phyloP scores from a whole-genome alignment of 2,329 filamentous ascomycete genomes.

The Grosmannia clavigera region DNA sequence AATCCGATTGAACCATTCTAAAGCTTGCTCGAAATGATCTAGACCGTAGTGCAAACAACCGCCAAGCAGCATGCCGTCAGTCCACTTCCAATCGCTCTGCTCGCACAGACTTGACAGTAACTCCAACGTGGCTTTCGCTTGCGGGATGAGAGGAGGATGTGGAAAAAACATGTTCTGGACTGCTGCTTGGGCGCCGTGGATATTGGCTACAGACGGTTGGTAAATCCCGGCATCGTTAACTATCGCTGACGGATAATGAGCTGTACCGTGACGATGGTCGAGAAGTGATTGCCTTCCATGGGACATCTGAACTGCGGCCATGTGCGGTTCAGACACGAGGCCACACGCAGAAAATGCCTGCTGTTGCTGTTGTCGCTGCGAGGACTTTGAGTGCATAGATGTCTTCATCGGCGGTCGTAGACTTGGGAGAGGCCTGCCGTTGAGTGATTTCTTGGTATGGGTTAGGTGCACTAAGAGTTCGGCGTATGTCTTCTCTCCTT shows the following conservation, averaged over 20 bases:
- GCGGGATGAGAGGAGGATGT: constrained; percentile 22
- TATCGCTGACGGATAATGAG: background rate
- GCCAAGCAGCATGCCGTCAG: constrained; percentile 81
- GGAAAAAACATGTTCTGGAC: constrained; percentile 23
- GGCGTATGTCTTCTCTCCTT: constrained; percentile 62
- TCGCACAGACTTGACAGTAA: constrained; percentile 64
- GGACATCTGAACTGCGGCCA: background rate
- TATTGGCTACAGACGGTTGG: constrained; percentile 6
- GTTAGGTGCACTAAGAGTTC: constrained; percentile 56
- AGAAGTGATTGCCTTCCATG: background rate
- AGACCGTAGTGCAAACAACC: constrained; percentile 88
- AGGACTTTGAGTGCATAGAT: constrained; percentile 42
- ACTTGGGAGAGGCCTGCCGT: constrained; percentile 24
- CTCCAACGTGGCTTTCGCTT: constrained; percentile 55
- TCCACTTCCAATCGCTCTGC: constrained; percentile 76
- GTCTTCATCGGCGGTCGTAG: constrained; percentile 32
- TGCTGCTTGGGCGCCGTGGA: constrained; percentile 3
- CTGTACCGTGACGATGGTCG: background rate
- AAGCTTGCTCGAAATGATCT: constrained; percentile 66
- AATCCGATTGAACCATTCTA: constrained; percentile 61
- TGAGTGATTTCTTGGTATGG: constrained; percentile 38
- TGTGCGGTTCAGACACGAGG: background rate
- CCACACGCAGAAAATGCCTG: background rate
- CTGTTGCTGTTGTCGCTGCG: constrained; percentile 17
- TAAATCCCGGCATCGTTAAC: constrained; percentile 12